A percentile compares a stretch with the other conserved stretches of the same genome.
phyloP scores from a whole-genome alignment of 1,284 basidiomycete species.

The Trichosporon asahii region DNA sequence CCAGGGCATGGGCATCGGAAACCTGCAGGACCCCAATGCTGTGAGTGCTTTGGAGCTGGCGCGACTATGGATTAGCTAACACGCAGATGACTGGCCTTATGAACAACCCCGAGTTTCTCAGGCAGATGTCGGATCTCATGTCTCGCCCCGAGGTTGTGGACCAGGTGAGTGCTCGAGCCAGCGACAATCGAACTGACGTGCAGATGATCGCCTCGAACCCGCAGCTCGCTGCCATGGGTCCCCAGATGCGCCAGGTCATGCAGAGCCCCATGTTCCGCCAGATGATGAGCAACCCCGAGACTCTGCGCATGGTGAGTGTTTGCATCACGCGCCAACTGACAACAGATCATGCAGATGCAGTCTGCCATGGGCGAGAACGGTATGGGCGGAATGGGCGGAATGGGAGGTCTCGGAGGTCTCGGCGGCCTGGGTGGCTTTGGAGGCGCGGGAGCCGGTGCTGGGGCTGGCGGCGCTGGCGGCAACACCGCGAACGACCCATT shows the following conservation, averaged over 20 bases:
- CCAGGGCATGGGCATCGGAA: slow-evolving; percentile 71
- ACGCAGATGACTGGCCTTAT: slow-evolving; percentile 74
- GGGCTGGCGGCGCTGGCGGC: slow-evolving; percentile 25
- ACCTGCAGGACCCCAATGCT: slow-evolving; percentile 85
- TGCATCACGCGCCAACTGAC: slow-evolving; percentile 13
- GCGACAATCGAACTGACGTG: not conserved
- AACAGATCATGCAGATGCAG: slow-evolving; percentile 74
- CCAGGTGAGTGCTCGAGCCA: slow-evolving; percentile 51
- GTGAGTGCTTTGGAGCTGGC: slow-evolving; percentile 54
- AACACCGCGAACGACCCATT: slow-evolving; percentile 40
- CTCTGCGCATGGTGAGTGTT: slow-evolving; percentile 41
- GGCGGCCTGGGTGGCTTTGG: slow-evolving; percentile 24
- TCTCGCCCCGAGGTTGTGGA: slow-evolving; percentile 77
- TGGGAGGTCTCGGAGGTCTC: slow-evolving; percentile 33
- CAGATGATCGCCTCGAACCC: slow-evolving; percentile 75
- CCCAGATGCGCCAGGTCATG: slow-evolving; percentile 74
- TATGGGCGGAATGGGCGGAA: slow-evolving; percentile 30
- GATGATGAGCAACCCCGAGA: slow-evolving; percentile 61
- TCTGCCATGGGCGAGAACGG: slow-evolving; percentile 42
- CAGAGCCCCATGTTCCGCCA: slow-evolving; percentile 74
- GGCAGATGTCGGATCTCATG: slow-evolving; percentile 61
- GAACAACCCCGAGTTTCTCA: slow-evolving; percentile 72
- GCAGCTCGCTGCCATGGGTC: slow-evolving; percentile 71
- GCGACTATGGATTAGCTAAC: not conserved
- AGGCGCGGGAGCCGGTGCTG: slow-evolving; percentile 27